Base-by-base conservation (phyloP, 2,329 filamentous ascomycete genomes). In the Cryphonectria japonica region DNA sequence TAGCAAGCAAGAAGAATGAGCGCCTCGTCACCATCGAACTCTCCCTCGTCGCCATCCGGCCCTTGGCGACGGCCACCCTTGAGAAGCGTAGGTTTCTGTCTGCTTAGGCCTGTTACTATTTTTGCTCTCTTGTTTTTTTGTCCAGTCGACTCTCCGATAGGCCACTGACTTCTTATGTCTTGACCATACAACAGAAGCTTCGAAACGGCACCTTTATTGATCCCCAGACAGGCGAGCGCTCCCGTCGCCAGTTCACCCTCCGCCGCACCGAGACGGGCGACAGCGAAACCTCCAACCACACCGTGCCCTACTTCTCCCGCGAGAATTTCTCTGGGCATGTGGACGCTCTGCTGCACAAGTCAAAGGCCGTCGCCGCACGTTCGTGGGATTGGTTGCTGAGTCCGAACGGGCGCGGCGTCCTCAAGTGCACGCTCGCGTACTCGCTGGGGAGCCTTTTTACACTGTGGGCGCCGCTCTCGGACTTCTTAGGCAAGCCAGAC, bases 381-480 rank as follows among this genome's bases (percentile, higher is more conserved):
- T 77, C 86, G 64, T 86, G 88, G 80, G 77, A 80, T 70, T 96
- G 93, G 84, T 78, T 91, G 8, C 83, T 86, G 52, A 95, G 94
- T 0, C 90, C 92, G 46, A 90, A 88, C 46, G 95, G 94, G 7
- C 91, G 91, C 71, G 92, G 91, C 54, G 92, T 97, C 68, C 83
- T 98, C 77, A 98, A 98, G 82, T 98, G 94, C 83, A 95, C 94
- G 43, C 82, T 98, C 73, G 95, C 95, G 61, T 98, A 98, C 81
- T 83, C 97, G 4, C 81, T 98, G 46, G 95, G 93, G 26, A 97
- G 93, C 75, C 84, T 97, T 80, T 94, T 91, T 50, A 98, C 95
- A 0, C 96, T 97, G 76, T 90, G 93, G 73, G 88, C 91, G 2
- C 86, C 87, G 2, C 85, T 97, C 69, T 91, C 94, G 22, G 83